Base-by-base conservation (phyloP, 345 rosid genomes). In the Carallia pectinifolia region DNA sequence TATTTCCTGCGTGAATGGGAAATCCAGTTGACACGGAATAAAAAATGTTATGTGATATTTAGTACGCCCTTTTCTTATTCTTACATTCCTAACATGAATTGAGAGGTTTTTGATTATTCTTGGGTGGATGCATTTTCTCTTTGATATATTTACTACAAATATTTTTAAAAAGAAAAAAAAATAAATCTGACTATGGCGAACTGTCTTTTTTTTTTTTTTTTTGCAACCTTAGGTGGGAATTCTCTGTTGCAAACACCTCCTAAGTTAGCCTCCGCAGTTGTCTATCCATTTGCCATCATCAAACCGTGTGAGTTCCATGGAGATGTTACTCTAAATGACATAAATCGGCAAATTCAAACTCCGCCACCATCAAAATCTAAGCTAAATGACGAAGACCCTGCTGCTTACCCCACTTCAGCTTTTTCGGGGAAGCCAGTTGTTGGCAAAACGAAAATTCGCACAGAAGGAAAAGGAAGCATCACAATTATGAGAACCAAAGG, bases 371-470 rank as follows among this genome's bases (percentile, higher is more conserved):
- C 79, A 58, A 85, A 85, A 66, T 77, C 85, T 39, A 86, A 88
- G 78, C 84, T 81, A 77, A 74, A 58, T 69, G 76, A 61, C 7
- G 85, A 78, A 73, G 97, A 90, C 71, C 87, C 80, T 39, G 58
- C 78, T 62, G 76, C 80, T 73, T 90, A 83, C 56, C 99, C 90
- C 0, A 96, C 98, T 58, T 96, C 99, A 17, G 97, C 97, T 53
- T 96, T 96, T 79, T 96, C 98, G 5, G 99, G 99, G 79, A 92
- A 96, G 87, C 98, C 97, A 2, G 98, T 96, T 61, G 98, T 96
- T 54, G 99, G 93, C 44, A 92, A 92, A 85, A 96, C 97, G 18
- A 96, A 85, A 79, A 96, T 96, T 71, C 96, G 93, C 65, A 96
- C 98, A 0, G 96, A 96, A 84, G 99, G 99, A 53, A 96, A 87